phyloP scores from a whole-genome alignment of 352 stramenopile species.

The Pythium monospermum region DNA sequence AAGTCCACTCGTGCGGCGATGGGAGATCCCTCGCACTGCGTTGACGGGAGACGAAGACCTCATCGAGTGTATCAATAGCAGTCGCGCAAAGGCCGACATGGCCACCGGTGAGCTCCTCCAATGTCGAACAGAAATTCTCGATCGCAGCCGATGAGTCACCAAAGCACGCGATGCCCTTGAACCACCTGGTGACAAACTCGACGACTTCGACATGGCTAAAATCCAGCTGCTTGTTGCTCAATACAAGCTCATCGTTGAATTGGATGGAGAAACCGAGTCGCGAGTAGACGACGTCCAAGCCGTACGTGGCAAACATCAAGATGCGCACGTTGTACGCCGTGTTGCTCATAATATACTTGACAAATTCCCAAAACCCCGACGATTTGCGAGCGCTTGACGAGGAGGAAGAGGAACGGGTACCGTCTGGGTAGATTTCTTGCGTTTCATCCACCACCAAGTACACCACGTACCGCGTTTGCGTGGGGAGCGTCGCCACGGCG shows the following conservation, averaged over 20 bases:
- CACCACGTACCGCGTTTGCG: slow-evolving; percentile 5
- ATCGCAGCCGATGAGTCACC: slow-evolving; percentile 1
- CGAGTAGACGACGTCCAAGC: slow-evolving; percentile 5
- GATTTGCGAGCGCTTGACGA: too few relatives aligned
- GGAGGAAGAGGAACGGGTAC: not conserved
- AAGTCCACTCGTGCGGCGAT: slow-evolving; percentile 7
- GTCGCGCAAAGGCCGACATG: slow-evolving; percentile 13
- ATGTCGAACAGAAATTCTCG: slow-evolving; percentile 6
- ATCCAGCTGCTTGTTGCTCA: slow-evolving; percentile 9
- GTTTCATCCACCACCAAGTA: slow-evolving; percentile 15
- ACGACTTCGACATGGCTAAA: slow-evolving; percentile 10
- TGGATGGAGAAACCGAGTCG: slow-evolving; percentile 2
- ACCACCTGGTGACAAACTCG: slow-evolving; percentile 17
- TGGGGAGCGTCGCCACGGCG: not conserved
- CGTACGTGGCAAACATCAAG: slow-evolving; percentile 21
- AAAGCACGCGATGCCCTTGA: slow-evolving; percentile 4
- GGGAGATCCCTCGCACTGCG: not conserved
- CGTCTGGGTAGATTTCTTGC: slow-evolving; percentile 6
- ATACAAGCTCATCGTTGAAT: not conserved
- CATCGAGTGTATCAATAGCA: slow-evolving; percentile 7
- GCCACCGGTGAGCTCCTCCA: slow-evolving; percentile 6
- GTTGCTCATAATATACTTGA: slow-evolving; percentile 8
- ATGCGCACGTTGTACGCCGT: slow-evolving; percentile 2
- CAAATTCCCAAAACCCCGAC: slow-evolving; percentile 5
- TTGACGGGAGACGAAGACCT: not conserved